Percentiles rank a stretch among this genome's conserved stretches.
Evolutionary conservation across 257 asterid genomes (phyloP).

Genomic region (Eustoma russellianum): DNA sequence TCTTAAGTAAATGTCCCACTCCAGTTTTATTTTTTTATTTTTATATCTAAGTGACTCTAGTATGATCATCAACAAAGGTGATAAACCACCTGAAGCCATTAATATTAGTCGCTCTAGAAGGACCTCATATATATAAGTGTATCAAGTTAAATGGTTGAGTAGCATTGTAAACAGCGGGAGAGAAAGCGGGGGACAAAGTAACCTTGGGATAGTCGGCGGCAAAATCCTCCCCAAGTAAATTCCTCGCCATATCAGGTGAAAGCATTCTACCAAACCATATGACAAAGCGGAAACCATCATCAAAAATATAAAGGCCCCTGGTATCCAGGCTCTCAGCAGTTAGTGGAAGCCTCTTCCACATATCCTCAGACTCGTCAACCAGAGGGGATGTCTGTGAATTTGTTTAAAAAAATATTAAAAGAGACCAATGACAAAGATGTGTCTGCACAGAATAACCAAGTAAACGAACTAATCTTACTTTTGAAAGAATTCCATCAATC

Average conservation of each 20-base stretch:
- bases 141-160: no score
- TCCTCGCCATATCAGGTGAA: constrained; percentile 68
- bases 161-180: no score
- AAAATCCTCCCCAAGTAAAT: constrained; percentile 71
- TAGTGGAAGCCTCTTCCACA: constrained; percentile 62
- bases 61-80: no score
- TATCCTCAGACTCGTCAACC: constrained; percentile 37
- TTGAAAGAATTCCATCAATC: constrained; percentile 52
- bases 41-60: no score
- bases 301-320: constrained; percentile 71
- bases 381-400: constrained; percentile 30
- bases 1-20: no score
- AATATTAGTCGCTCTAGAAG: no score
- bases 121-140: no score
- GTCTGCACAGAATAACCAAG: neutral
- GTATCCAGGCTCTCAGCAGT: constrained; percentile 82
- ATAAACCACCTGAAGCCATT: no score
- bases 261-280: constrained; percentile 86
- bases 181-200: constrained; percentile 11
- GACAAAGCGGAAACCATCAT: constrained; percentile 86
- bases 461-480: constrained; percentile 27
- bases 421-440: neutral
- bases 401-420: constrained; percentile 4
- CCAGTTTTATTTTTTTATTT: no score
- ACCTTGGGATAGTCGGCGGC: constrained; percentile 78